Percentiles rank a stretch among this genome's conserved stretches.
These are phyloP conservation scores for Ophiostoma triangulosporum DNA, from an alignment of 2,329 filamentous ascomycete genomes.

Conservation along the genomic window DNA sequence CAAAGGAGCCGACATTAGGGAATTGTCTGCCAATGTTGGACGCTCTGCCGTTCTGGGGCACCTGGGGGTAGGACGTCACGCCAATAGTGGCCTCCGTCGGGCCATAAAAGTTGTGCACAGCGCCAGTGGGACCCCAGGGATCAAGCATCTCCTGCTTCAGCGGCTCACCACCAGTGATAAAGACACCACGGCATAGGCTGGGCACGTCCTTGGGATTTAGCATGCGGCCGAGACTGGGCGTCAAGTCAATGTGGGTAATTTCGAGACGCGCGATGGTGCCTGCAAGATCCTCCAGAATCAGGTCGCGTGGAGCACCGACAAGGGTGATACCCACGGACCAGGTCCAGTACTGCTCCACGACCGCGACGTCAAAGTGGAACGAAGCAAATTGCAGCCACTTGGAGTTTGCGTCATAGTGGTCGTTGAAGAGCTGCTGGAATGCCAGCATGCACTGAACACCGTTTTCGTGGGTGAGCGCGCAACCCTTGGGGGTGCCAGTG, in stretches of 20 bases:
- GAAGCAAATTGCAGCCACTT: slow-evolving; percentile 89
- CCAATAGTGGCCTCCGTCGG: slow-evolving; percentile 91
- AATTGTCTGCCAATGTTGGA: slow-evolving; percentile 84
- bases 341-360: slow-evolving; percentile 89
- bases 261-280: slow-evolving; percentile 54
- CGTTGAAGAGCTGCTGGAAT: slow-evolving; percentile 64
- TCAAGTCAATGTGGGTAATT: slow-evolving; percentile 87
- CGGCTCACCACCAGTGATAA: slow-evolving; percentile 85
- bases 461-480: slow-evolving; percentile 78
- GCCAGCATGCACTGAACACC: slow-evolving; percentile 79
- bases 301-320: slow-evolving; percentile 66
- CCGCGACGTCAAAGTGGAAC: slow-evolving; percentile 87
- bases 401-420: slow-evolving; percentile 50
- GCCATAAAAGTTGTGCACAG: slow-evolving; percentile 87
- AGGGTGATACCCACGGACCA: slow-evolving; percentile 85
- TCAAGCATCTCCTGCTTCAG: slow-evolving; percentile 82
- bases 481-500: slow-evolving; percentile 76
- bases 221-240: slow-evolving; percentile 70
- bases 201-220: slow-evolving; percentile 71
- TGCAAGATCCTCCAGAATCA: slow-evolving; percentile 73
- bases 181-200: slow-evolving; percentile 65
- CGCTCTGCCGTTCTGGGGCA: slow-evolving; percentile 62
- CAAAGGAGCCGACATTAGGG: slow-evolving; percentile 72
- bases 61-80: slow-evolving; percentile 76
- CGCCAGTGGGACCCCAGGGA: slow-evolving; percentile 62